A percentile compares a stretch with the other conserved stretches of the same genome.
Conservation (phyloP, 495 filamentous ascomycete species). For the Hypoxylon subgilvum region DNA sequence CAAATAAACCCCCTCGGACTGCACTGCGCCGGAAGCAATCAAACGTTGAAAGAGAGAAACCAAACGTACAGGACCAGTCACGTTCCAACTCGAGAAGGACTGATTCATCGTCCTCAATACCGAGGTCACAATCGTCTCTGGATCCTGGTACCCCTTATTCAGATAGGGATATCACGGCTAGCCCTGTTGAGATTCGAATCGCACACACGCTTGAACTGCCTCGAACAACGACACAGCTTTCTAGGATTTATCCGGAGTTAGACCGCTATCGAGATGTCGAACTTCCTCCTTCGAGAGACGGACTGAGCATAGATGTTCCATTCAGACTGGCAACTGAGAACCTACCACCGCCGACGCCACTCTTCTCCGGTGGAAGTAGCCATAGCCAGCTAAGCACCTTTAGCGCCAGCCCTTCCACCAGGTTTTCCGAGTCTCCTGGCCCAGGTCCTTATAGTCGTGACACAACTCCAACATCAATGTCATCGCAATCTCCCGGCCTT, state of each 20-base stretch:
- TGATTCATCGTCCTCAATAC: constrained; percentile 48
- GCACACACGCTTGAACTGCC: constrained; percentile 46
- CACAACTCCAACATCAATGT: constrained; percentile 94
- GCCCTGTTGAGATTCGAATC: constrained; percentile 46
- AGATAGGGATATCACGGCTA: constrained; percentile 49
- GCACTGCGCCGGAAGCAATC: constrained; percentile 57
- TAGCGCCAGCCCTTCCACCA: constrained; percentile 87
- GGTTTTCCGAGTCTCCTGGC: constrained; percentile 90
- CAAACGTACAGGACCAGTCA: constrained; percentile 39
- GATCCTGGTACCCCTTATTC: constrained; percentile 38
- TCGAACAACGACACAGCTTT: constrained; percentile 40
- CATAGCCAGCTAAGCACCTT: constrained; percentile 61
- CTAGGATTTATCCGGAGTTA: constrained; percentile 58
- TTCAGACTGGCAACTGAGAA: constrained; percentile 62
- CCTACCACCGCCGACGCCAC: constrained; percentile 69
- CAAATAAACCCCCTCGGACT: constrained; percentile 44
- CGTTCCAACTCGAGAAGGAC: constrained; percentile 46
- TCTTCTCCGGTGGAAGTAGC: constrained; percentile 59
- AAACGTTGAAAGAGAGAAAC: constrained; percentile 47
- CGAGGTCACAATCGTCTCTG: constrained; percentile 40
- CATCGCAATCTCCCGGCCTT: constrained; percentile 90
- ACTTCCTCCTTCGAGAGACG: constrained; percentile 33
- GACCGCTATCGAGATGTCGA: constrained; percentile 58
- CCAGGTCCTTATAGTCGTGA: constrained; percentile 80
- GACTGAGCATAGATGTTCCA: constrained; percentile 46